Percentiles rank a stretch among this genome's conserved stretches.
Evolutionary conservation across 2,329 filamentous ascomycete genomes (phyloP).

Genomic region (Eurotiales sp.): DNA sequence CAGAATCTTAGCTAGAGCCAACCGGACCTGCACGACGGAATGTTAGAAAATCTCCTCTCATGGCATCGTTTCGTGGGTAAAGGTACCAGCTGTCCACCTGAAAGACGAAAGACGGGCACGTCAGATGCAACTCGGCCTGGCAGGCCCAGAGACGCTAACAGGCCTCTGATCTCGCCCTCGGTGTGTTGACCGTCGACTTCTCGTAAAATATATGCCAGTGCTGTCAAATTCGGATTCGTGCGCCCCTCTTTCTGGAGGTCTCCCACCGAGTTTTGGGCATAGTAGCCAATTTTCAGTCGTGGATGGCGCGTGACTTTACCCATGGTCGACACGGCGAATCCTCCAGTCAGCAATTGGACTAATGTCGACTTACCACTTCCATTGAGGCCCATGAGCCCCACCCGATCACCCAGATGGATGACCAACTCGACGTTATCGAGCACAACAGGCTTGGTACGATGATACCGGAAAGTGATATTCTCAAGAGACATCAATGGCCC

Average conservation of each 20-base stretch:
- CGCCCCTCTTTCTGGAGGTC: conserved; percentile 99
- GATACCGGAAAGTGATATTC: conserved; percentile 64
- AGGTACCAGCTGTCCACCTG: conserved; percentile 70
- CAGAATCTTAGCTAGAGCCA: conserved; percentile 66
- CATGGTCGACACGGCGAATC: conserved; percentile 67
- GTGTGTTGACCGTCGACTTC: conserved; percentile 52
- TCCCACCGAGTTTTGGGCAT: conserved; percentile 97
- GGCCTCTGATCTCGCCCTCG: conserved; percentile 64
- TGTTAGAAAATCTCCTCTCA: neutral
- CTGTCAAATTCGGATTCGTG: conserved; percentile 94
- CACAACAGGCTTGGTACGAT: conserved; percentile 40
- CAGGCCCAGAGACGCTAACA: conserved; percentile 67
- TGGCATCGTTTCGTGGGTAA: conserved; percentile 31
- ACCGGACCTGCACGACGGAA: conserved; percentile 40
- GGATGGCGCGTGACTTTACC: conserved; percentile 97
- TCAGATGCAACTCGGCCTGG: conserved; percentile 68
- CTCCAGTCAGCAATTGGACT: conserved; percentile 94
- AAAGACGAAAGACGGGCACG: conserved; percentile 68
- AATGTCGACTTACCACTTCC: conserved; percentile 97
- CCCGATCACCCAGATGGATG: conserved; percentile 71
- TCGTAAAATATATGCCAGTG: conserved; percentile 65
- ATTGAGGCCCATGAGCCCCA: conserved; percentile 94
- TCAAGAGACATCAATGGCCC: conserved; percentile 71
- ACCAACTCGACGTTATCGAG: conserved; percentile 64
- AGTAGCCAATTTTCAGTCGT: conserved; percentile 97